Percentiles rank a stretch among this genome's conserved stretches.
Evolutionary conservation across 2,329 filamentous ascomycete species (phyloP).

Genomic region (Xylariomycetidae sp.): DNA sequence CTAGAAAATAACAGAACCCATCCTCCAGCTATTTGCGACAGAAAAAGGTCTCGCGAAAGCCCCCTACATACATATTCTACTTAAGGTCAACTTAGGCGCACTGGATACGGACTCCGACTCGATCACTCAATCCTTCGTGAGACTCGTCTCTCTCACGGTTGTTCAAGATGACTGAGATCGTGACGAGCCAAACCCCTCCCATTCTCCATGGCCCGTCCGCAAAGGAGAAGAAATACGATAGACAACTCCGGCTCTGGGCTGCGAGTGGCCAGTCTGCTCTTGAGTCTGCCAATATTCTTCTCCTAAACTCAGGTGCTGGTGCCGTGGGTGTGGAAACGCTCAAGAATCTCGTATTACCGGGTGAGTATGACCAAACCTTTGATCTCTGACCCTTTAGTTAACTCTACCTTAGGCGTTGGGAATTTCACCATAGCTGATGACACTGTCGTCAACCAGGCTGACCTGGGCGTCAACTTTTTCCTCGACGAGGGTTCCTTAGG

Average conservation of each 20-base stretch:
- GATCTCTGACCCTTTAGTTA: slow-evolving; percentile 11
- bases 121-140: too few relatives aligned
- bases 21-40: too few relatives aligned
- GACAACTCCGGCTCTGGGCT: slow-evolving; percentile 92
- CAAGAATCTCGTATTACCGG: slow-evolving; percentile 95
- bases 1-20: too few relatives aligned
- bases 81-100: too few relatives aligned
- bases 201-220: slow-evolving; percentile 51
- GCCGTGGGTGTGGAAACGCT: slow-evolving; percentile 85
- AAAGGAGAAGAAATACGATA: slow-evolving; percentile 79
- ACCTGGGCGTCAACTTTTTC: slow-evolving; percentile 97
- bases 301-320: slow-evolving; percentile 83
- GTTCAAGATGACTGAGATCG: slow-evolving; percentile 42
- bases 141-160: slow-evolving; percentile 1
- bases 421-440: slow-evolving; percentile 88
- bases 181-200: slow-evolving; percentile 41
- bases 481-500: slow-evolving; percentile 75
- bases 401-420: slow-evolving; percentile 62
- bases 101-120: too few relatives aligned
- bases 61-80: too few relatives aligned
- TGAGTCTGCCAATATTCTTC: slow-evolving; percentile 84
- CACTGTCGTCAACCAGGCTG: slow-evolving; percentile 68
- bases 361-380: too few relatives aligned
- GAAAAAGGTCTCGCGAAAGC: too few relatives aligned
- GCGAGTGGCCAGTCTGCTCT: slow-evolving; percentile 85